phyloP scores from a whole-genome alignment of 2,329 filamentous ascomycete genomes.

The Coniella vitis region DNA sequence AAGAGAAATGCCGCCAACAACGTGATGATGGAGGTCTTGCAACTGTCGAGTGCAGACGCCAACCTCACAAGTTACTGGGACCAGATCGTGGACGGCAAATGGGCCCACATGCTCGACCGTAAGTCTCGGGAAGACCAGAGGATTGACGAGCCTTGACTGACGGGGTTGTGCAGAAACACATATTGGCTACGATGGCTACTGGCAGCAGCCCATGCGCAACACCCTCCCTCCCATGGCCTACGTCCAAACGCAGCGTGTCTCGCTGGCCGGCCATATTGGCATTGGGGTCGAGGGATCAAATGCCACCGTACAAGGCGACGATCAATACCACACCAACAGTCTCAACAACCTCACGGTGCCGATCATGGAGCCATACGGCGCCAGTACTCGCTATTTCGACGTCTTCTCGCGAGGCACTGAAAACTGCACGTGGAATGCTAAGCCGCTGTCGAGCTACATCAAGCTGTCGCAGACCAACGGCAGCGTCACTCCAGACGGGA shows the following conservation, averaged over 20 bases:
- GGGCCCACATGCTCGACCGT: slow-evolving; percentile 56
- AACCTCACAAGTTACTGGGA: slow-evolving; percentile 52
- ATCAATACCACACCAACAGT: slow-evolving; percentile 51
- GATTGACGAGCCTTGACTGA: not conserved
- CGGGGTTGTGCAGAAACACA: slow-evolving; percentile 36
- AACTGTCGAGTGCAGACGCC: slow-evolving; percentile 50
- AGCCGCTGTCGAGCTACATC: slow-evolving; percentile 42
- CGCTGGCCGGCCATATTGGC: slow-evolving; percentile 56
- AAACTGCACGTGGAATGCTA: slow-evolving; percentile 46
- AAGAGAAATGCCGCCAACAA: slow-evolving; percentile 49
- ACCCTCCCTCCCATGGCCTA: slow-evolving; percentile 54
- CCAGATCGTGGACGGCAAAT: slow-evolving; percentile 52
- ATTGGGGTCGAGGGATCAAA: slow-evolving; percentile 59
- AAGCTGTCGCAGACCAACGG: slow-evolving; percentile 43
- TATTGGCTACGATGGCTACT: slow-evolving; percentile 46
- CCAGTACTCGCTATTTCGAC: slow-evolving; percentile 52
- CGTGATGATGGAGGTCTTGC: slow-evolving; percentile 44
- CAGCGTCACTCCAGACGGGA: slow-evolving; percentile 38
- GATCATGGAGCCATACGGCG: slow-evolving; percentile 52
- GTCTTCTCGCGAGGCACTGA: slow-evolving; percentile 53
- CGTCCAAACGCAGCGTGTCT: slow-evolving; percentile 50
- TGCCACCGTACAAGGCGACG: slow-evolving; percentile 61
- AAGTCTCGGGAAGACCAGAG: slow-evolving; percentile 18
- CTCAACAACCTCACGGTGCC: slow-evolving; percentile 47
- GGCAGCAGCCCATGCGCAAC: slow-evolving; percentile 71